Conservation (phyloP, 2,329 filamentous ascomycete species). For the Xylariaceae sp. region DNA sequence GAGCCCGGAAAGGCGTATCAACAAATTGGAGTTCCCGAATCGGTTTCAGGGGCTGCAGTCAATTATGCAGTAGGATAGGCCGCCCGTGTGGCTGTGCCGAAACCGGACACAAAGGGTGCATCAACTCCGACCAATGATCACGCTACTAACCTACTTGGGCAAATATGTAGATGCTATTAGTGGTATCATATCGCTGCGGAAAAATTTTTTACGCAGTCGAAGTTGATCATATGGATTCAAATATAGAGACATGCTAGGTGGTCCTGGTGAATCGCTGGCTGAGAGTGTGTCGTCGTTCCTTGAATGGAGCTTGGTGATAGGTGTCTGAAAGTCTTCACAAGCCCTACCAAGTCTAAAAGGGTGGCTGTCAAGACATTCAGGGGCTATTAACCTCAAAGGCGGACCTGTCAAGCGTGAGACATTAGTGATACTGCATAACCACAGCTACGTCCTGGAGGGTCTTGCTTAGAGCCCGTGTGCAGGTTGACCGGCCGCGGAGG, state of each 20-base stretch:
- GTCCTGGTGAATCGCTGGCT: neutral
- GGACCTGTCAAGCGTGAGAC: too few species aligned
- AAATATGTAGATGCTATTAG: neutral
- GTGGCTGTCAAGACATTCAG: neutral
- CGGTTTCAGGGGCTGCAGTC: neutral
- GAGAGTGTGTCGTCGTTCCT: neutral
- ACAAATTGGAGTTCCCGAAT: slow-evolving; percentile 5
- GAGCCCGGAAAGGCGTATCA: neutral
- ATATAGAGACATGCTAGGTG: slow-evolving; percentile 4
- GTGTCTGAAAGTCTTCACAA: neutral
- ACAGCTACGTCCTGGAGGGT: neutral
- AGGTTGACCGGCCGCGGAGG: neutral
- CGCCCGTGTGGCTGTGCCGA: slow-evolving; percentile 10
- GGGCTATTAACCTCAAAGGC: neutral
- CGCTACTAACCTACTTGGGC: neutral
- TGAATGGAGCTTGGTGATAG: neutral
- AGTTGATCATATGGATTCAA: neutral
- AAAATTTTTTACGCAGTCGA: too few species aligned
- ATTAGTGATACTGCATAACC: neutral
- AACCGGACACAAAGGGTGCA: slow-evolving; percentile 1
- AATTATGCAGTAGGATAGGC: neutral
- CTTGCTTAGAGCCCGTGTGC: neutral
- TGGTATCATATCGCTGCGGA: neutral
- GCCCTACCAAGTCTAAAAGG: neutral
- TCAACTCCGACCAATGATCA: slow-evolving; percentile 3